Conservation (phyloP, 345 rosid species). For the Lagerstroemia speciosa region DNA sequence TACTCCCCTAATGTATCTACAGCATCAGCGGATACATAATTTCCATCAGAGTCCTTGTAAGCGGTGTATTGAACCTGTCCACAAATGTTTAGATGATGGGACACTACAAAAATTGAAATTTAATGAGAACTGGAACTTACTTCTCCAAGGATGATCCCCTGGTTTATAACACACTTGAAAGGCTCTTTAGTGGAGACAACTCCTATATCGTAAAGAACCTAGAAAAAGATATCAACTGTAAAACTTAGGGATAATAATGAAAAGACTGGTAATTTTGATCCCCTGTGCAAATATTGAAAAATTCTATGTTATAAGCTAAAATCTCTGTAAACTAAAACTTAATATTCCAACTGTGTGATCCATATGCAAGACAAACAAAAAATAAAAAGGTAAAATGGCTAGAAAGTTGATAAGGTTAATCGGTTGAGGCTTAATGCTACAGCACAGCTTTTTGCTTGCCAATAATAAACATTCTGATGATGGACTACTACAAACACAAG, state of each 20-base stretch:
- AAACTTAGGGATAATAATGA: neutral
- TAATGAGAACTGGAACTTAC: slow-evolving; percentile 31
- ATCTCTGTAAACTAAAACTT: neutral
- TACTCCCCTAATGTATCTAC: slow-evolving; percentile 32
- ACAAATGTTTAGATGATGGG: slow-evolving; percentile 1
- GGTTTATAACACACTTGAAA: slow-evolving; percentile 92
- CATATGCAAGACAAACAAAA: neutral
- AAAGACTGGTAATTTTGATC: neutral
- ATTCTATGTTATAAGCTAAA: neutral
- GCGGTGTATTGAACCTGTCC: slow-evolving; percentile 81
- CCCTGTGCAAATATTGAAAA: neutral
- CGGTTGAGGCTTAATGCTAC: neutral
- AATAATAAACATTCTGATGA: neutral
- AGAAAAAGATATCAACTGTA: slow-evolving; percentile 1
- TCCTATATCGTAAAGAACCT: slow-evolving; percentile 93
- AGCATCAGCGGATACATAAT: slow-evolving; percentile 57
- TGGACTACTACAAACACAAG: neutral
- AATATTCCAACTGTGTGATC: neutral
- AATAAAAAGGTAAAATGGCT: neutral
- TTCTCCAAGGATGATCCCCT: slow-evolving; percentile 96
- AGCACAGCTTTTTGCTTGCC: neutral
- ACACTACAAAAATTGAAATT: neutral
- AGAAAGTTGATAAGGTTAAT: neutral
- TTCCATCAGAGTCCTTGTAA: slow-evolving; percentile 60
- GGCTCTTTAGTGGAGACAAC: slow-evolving; percentile 91